Base-by-base conservation (phyloP, 495 filamentous ascomycete genomes). In the Beverwykella pulmonaria region DNA sequence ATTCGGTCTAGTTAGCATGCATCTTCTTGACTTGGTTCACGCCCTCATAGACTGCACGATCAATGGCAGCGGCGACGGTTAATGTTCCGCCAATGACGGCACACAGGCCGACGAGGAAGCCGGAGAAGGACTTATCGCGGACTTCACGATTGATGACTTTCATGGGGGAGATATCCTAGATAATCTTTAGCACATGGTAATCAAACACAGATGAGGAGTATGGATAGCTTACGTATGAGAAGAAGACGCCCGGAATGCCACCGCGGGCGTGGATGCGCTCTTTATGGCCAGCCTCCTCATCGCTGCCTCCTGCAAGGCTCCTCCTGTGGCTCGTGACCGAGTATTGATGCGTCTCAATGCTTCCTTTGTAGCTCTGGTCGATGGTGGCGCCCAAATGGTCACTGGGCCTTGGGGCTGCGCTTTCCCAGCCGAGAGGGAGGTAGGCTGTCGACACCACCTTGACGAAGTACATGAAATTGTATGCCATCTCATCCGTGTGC, bases 391-490 rank as follows among this genome's bases (percentile, higher is more conserved):
- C 87, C 81, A 60, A 84, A 17, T 50, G 32, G 22, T 65, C 64
- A 1, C 3, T 25, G 5, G 54, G 19, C 6, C 27, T 2, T 1
- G 63, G 59, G 10, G 72, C 57, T 26, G 79, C 74, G 48, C 80
- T 79, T 50, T 88, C 83, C 92, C 91, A 92, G 19, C 92, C 91
- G 5, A 98, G 82, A 0, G 94, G 93, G 7, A 98, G 83, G 71
- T 97, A 99, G 1, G 91, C 91, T 17, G 94, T 99, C 9, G 89
- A 90, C 36, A 99, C 94, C 49, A 99, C 93, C 79, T 99, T 99
- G 76, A 99, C 83, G 75, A 98, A 99, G 81, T 99, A 99, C 93
- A 97, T 97, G 75, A 88, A 99, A 77, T 97, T 99, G 82, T 83
- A 97, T 41, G 87, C 88, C 54, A 89, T 85, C 68, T 96, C 92